Conservation (phyloP, 2,329 filamentous ascomycete genomes). For the Dactylonectria estremocensis region DNA sequence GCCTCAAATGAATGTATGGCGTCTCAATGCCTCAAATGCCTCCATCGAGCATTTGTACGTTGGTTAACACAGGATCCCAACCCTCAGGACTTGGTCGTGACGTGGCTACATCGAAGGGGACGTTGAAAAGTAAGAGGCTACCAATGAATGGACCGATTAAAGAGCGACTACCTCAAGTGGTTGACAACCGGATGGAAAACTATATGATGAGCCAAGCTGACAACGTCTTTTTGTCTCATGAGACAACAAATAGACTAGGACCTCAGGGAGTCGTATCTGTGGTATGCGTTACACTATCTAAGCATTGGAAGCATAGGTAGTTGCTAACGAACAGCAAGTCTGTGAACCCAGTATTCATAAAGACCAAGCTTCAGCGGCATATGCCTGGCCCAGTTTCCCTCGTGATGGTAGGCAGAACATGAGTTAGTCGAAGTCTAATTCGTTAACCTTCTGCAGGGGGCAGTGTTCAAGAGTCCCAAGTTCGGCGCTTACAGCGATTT, state of each 20-base stretch:
- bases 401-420: slow-evolving; percentile 31
- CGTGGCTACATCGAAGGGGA: no score
- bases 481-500: slow-evolving; percentile 41
- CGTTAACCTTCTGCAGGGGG: slow-evolving; percentile 21
- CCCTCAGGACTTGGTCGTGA: no score
- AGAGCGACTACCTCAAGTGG: neutral
- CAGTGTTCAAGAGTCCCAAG: slow-evolving; percentile 38
- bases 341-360: slow-evolving; percentile 40
- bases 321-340: slow-evolving; percentile 25
- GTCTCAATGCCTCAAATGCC: no score
- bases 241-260: slow-evolving; percentile 30
- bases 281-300: slow-evolving; percentile 9
- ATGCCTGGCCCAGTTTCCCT: slow-evolving; percentile 37
- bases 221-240: slow-evolving; percentile 34
- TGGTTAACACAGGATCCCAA: no score
- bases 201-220: slow-evolving; percentile 42
- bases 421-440: no score
- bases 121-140: no score
- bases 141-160: no score
- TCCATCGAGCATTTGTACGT: no score
- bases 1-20: no score
- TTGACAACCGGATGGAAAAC: slow-evolving; percentile 39
- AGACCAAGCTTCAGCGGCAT: slow-evolving; percentile 39
- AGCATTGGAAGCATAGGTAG: no score
- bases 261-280: slow-evolving; percentile 32